Evolutionary conservation across 1,284 basidiomycete genomes (phyloP), one percentile per base, ranked within the genome.

Genomic region (Limonomyces culmigenus): DNA sequence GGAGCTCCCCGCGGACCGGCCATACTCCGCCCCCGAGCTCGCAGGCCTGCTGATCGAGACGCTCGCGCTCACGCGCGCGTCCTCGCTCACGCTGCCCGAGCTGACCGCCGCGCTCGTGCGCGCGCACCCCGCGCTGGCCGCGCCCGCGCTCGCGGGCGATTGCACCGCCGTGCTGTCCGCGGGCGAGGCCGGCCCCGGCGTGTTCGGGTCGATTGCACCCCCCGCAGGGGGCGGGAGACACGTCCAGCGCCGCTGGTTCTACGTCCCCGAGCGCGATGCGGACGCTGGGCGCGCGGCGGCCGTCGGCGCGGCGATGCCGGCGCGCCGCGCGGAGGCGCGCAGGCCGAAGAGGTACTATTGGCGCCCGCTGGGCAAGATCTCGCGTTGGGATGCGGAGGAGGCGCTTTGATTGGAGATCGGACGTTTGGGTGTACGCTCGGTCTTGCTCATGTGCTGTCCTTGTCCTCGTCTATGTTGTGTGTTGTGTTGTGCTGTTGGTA

Each of bases 281-380:
- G 78, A 84, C 49, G 56, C 59, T 40, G 79, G 81, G 41, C 64
- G 79, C 12, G 77, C 78, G 30, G 53, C 55, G 40, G 52, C 83
- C 37, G 64, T 81, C 37, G 52, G 58, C 41, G 72, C 68, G 41
- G 70, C 81, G 60, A 78, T 80, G 74, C 75, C 76, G 2, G 74
- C 63, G 38, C 81, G 81, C 54, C 55, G 80, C 39, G 71, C 54
- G 35, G 76, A 70, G 53, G 80, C 78, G 50, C 80, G 73, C 62
- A 75, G 77, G 55, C 76, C 74, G 42, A 84, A 84, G 51, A 75
- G 80, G 50, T 84, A 84, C 55, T 84, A 83, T 53, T 84, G 72
- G 58, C 63, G 63, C 29, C 79, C 79, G 11, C 48, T 76, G 41
- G 68, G 54, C 20, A 75, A 70, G 52, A 66, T 71, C n/a, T 63